These are phyloP conservation scores for Melanomma pulvis-pyrius DNA, from an alignment of 495 filamentous ascomycete genomes.

Conservation along the genomic window DNA sequence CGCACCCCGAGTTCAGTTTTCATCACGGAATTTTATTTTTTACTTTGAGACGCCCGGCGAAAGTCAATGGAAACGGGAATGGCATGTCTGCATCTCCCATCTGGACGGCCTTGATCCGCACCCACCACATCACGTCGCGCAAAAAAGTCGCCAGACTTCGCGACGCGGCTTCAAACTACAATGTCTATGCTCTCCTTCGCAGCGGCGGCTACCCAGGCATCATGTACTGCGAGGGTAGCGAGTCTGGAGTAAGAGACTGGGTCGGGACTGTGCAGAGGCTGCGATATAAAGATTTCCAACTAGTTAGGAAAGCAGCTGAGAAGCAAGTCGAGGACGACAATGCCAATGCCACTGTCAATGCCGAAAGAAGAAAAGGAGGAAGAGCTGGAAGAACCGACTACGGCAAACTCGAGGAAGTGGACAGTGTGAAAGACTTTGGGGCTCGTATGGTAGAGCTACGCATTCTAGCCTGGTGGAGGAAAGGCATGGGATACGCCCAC, in stretches of 20 bases:
- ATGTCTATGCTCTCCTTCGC: slow-evolving; percentile 65
- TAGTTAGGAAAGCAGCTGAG: slow-evolving; percentile 37
- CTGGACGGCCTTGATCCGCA: slow-evolving; percentile 65
- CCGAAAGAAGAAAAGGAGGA: background rate
- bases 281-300: slow-evolving; percentile 49
- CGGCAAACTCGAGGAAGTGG: slow-evolving; percentile 39
- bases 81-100: slow-evolving; percentile 32
- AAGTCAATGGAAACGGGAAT: background rate
- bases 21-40: no score
- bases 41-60: no score
- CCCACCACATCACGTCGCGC: slow-evolving; percentile 81
- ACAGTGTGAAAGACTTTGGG: slow-evolving; percentile 46
- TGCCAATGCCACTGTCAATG: background rate
- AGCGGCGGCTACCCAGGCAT: slow-evolving; percentile 71
- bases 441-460: slow-evolving; percentile 40
- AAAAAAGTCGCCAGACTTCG: slow-evolving; percentile 71
- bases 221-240: slow-evolving; percentile 72
- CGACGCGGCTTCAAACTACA: slow-evolving; percentile 60
- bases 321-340: slow-evolving; percentile 4
- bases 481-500: slow-evolving; percentile 43
- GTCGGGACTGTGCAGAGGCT: slow-evolving; percentile 55
- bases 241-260: slow-evolving; percentile 57
- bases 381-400: no score
- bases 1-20: background rate
- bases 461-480: slow-evolving; percentile 45